phyloP scores from a whole-genome alignment of 2,329 filamentous ascomycete genomes.

The Calonectria ilicicola region DNA sequence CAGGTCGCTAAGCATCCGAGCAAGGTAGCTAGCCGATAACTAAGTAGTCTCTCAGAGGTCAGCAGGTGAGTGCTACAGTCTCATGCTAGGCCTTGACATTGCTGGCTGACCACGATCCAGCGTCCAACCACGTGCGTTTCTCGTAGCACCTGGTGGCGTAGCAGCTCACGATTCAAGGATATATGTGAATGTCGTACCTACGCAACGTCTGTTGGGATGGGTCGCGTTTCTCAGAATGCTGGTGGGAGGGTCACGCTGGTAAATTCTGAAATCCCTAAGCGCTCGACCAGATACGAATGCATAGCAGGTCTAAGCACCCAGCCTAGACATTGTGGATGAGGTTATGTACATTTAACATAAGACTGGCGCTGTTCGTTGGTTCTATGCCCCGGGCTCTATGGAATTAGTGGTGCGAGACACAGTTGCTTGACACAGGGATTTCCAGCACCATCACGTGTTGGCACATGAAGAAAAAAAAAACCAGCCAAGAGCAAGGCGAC shows the following conservation, averaged over 20 bases:
- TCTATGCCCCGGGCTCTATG: not conserved
- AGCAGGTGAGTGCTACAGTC: not conserved
- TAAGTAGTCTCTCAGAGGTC: constrained; percentile 1
- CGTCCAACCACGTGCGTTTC: constrained; percentile 16
- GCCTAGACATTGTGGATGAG: not conserved
- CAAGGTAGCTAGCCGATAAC: not conserved
- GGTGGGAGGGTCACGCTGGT: not conserved
- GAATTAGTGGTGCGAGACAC: not conserved
- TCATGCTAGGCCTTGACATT: not conserved
- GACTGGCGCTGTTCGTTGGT: not conserved
- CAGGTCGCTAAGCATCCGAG: not conserved
- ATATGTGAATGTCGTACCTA: not conserved
- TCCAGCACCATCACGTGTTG: not conserved
- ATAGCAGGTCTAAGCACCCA: not conserved
- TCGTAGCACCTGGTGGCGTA: constrained; percentile 22
- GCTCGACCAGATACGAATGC: not conserved
- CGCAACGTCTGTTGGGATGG: not conserved
- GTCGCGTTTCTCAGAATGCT: not conserved
- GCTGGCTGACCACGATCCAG: not conserved
- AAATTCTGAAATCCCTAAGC: not conserved
- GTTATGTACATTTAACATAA: not conserved
- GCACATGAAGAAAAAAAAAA: not conserved
- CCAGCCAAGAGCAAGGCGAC: not conserved
- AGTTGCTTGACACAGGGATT: not conserved
- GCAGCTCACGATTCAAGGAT: constrained; percentile 12